A percentile compares a stretch with the other conserved stretches of the same genome.
Evolutionary conservation across 805 yeast genomes (phyloP).

Genomic region (Maudiozyma bulderi): DNA sequence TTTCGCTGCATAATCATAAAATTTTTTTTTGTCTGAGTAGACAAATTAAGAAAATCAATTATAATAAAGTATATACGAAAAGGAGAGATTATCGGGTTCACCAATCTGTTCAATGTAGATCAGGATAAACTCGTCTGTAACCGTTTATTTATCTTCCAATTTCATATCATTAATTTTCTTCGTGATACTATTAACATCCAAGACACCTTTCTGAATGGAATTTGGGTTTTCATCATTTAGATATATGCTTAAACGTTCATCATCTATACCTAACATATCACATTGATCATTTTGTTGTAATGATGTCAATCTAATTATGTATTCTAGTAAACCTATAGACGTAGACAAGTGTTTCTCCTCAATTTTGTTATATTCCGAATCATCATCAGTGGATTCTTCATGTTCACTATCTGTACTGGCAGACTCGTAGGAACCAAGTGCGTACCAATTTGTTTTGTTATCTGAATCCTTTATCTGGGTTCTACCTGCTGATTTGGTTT

Average conservation of each 20-base stretch:
- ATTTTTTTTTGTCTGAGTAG: no score
- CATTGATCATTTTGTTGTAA: constrained; percentile 52
- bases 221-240: constrained; percentile 44
- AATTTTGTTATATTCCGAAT: constrained; percentile 9
- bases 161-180: constrained; percentile 3
- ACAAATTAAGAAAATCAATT: no score
- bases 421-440: constrained; percentile 36
- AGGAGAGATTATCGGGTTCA: no score
- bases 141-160: neutral
- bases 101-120: no score
- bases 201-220: constrained; percentile 1
- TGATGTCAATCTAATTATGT: constrained; percentile 47
- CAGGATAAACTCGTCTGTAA: no score
- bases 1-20: no score
- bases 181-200: constrained; percentile 3
- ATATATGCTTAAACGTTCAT: constrained; percentile 55
- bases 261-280: constrained; percentile 46
- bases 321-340: constrained; percentile 52
- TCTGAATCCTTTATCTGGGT: constrained; percentile 14
- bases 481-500: constrained; percentile 5
- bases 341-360: constrained; percentile 25
- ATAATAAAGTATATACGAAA: no score
- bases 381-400: constrained; percentile 23
- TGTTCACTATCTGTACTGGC: constrained; percentile 22
- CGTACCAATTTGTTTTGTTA: constrained; percentile 38